Evolutionary conservation across 768 basidiomycete species (phyloP).

Genomic region (Leccinum ochraceum): DNA sequence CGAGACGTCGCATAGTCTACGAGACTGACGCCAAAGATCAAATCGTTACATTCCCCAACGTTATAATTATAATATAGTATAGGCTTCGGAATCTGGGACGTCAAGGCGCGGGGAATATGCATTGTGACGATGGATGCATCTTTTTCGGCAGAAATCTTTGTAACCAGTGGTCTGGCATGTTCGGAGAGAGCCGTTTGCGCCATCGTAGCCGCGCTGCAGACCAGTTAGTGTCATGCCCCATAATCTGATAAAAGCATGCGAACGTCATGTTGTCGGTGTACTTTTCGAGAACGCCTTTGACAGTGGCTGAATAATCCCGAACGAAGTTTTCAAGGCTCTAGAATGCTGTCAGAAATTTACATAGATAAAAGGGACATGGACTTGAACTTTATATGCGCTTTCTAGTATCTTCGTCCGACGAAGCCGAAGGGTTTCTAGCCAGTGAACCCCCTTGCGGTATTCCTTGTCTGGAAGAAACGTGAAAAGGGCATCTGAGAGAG

Average conservation of each 20-base stretch:
- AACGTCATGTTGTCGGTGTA: conserved; percentile 81
- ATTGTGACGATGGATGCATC: conserved; percentile 62
- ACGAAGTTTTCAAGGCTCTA: conserved; percentile 84
- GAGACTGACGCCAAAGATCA: conserved; percentile 87
- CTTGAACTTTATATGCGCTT: conserved; percentile 71
- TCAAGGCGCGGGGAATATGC: conserved; percentile 61
- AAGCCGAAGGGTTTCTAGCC: conserved; percentile 88
- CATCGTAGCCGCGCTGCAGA: conserved; percentile 67
- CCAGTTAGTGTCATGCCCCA: conserved; percentile 2
- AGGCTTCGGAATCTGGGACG: conserved; percentile 66
- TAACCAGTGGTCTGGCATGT: conserved; percentile 60
- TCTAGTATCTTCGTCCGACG: conserved; percentile 81
- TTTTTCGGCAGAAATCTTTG: conserved; percentile 67
- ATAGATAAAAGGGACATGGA: neutral
- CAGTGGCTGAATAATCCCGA: conserved; percentile 62
- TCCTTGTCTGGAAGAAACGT: conserved; percentile 65
- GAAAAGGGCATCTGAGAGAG: neutral
- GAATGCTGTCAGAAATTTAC: conserved; percentile 10
- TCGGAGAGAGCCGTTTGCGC: conserved; percentile 75
- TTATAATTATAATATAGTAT: conserved; percentile 74
- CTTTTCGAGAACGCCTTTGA: conserved; percentile 65
- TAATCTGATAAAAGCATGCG: conserved; percentile 5
- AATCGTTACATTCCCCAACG: conserved; percentile 83
- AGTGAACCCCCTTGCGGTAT: conserved; percentile 86
- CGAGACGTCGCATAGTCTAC: conserved; percentile 88